Conservation (phyloP, 2,329 filamentous ascomycete genomes). For the Neofusicoccum parvum region DNA sequence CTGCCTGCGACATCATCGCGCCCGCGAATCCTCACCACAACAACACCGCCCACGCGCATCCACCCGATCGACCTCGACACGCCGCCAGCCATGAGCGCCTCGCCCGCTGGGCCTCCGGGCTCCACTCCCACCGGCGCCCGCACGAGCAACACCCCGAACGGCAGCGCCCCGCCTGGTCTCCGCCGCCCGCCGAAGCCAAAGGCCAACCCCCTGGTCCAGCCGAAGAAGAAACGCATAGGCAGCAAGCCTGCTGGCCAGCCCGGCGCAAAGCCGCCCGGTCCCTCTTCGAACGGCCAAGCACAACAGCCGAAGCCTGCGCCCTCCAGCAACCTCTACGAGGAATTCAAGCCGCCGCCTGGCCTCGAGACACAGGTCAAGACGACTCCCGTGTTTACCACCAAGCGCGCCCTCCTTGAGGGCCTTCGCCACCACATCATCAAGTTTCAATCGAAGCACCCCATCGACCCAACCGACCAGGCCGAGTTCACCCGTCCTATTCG, state of each 20-base stretch:
- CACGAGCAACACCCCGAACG: conserved; percentile 33
- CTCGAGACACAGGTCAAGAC: neutral
- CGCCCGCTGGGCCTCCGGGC: conserved; percentile 32
- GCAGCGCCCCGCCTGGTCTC: conserved; percentile 33
- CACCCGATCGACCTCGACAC: neutral
- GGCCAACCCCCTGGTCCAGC: conserved; percentile 37
- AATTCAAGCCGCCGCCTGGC: conserved; percentile 8
- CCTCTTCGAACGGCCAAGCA: conserved; percentile 6
- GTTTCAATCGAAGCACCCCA: conserved; percentile 65
- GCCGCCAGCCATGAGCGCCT: conserved; percentile 22
- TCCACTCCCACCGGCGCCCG: conserved; percentile 27
- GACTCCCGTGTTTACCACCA: conserved; percentile 53
- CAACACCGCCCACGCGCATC: neutral
- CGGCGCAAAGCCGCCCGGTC: neutral
- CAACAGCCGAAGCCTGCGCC: conserved; percentile 4
- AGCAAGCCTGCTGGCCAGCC: conserved; percentile 14
- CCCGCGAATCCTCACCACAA: neutral
- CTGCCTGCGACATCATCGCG: conserved; percentile 8
- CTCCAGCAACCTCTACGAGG: conserved; percentile 5
- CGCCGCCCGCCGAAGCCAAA: conserved; percentile 36
- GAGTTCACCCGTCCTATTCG: conserved; percentile 88
- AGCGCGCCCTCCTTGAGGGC: conserved; percentile 75
- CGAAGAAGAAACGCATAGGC: conserved; percentile 17
- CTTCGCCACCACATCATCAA: conserved; percentile 87
- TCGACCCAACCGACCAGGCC: conserved; percentile 72